A percentile compares a stretch with the other conserved stretches of the same genome.
Conservation (phyloP, 2,329 filamentous ascomycete species). For the Periglandula ipomoeae region DNA sequence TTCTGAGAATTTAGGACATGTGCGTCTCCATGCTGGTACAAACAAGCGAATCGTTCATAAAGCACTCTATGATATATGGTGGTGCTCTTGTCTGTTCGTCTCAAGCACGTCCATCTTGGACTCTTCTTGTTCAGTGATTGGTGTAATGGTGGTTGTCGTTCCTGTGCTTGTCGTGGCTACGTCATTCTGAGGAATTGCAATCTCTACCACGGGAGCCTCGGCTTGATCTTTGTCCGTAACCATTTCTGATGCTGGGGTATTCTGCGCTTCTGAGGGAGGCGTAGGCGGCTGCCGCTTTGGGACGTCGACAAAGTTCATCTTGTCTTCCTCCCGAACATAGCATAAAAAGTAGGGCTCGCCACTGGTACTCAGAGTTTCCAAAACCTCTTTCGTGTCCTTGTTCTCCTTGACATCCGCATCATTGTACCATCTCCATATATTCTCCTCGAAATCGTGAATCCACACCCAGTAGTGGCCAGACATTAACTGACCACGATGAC, state of each 20-base stretch:
- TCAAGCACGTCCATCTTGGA: neutral
- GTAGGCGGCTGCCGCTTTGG: slow-evolving; percentile 27
- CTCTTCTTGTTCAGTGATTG: neutral
- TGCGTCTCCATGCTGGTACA: neutral
- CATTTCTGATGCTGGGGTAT: slow-evolving; percentile 1
- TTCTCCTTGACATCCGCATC: slow-evolving; percentile 69
- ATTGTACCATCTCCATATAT: slow-evolving; percentile 90
- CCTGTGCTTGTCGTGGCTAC: neutral
- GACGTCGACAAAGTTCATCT: slow-evolving; percentile 42
- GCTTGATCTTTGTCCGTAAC: slow-evolving; percentile 17
- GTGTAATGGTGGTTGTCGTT: neutral
- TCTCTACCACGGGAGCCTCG: slow-evolving; percentile 9
- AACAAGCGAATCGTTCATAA: neutral
- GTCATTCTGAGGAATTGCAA: neutral
- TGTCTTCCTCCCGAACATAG: slow-evolving; percentile 63
- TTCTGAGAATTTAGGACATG: neutral
- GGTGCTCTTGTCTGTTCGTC: neutral
- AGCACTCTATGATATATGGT: neutral
- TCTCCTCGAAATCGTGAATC: slow-evolving; percentile 78
- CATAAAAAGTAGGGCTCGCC: slow-evolving; percentile 79
- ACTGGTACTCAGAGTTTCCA: slow-evolving; percentile 54
- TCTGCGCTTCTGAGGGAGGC: slow-evolving; percentile 7
- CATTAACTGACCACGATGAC: slow-evolving; percentile 66
- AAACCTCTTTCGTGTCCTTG: slow-evolving; percentile 57
- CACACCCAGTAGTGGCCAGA: slow-evolving; percentile 96